A percentile compares a stretch with the other conserved stretches of the same genome.
These are phyloP conservation scores for Theileria luwenshuni DNA, from an alignment of 169 alveolate genomes.

Conservation along the genomic window DNA sequence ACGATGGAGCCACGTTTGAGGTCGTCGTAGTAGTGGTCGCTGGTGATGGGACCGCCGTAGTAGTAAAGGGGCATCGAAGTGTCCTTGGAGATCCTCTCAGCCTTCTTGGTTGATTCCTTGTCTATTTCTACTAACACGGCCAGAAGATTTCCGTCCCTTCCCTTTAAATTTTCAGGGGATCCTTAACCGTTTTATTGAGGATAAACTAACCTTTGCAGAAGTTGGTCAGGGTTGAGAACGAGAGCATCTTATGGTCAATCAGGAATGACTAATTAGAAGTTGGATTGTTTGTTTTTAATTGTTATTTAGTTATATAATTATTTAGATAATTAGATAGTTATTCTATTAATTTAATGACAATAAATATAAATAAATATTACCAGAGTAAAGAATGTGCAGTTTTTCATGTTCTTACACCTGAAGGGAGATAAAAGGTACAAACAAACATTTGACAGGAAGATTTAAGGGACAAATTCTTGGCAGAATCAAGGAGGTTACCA, in stretches of 20 bases:
- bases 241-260: conserved; percentile 42
- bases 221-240: conserved; percentile 43
- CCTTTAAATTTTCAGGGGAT: conserved; percentile 32
- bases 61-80: conserved; percentile 23
- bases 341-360: no score
- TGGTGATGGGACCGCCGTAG: conserved; percentile 66
- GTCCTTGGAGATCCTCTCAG: not conserved
- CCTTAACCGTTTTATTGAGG: conserved; percentile 20
- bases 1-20: conserved; percentile 59
- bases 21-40: conserved; percentile 64
- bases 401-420: conserved; percentile 37
- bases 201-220: conserved; percentile 37
- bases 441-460: conserved; percentile 30
- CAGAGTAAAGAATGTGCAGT: conserved; percentile 49
- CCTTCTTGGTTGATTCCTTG: conserved; percentile 1
- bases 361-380: not conserved
- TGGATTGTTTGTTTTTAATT: not conserved
- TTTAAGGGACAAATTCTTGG: conserved; percentile 28
- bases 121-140: conserved; percentile 14
- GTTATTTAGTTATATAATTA: not conserved
- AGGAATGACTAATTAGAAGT: conserved; percentile 29
- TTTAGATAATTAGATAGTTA: no score
- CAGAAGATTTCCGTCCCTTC: conserved; percentile 48
- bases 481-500: conserved; percentile 31
- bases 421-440: not conserved